These are phyloP conservation scores for Flammula alnicola DNA, from an alignment of 1,284 basidiomycete genomes.

Conservation along the genomic window DNA sequence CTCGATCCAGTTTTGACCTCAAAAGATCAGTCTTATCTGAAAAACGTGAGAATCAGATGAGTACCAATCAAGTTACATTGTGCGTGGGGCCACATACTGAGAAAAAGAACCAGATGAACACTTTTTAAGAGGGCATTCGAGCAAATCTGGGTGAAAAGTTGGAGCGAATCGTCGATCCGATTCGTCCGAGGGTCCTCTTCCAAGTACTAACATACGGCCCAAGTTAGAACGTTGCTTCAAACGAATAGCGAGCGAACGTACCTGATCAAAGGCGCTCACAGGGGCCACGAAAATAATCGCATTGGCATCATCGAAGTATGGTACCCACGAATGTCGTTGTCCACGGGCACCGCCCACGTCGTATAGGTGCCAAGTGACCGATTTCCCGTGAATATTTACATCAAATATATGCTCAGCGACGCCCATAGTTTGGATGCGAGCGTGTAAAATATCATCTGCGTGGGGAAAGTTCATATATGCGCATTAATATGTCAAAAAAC, in stretches of 20 bases:
- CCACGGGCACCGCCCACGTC: conserved; percentile 84
- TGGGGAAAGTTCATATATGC: conserved; percentile 36
- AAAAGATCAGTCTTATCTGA: conserved; percentile 80
- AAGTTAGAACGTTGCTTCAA: conserved; percentile 3
- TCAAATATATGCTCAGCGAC: conserved; percentile 80
- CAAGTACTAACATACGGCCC: conserved; percentile 57
- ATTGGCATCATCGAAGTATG: conserved; percentile 83
- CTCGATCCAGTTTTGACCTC: conserved; percentile 66
- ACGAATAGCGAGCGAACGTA: conserved; percentile 31
- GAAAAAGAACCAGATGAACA: conserved; percentile 78
- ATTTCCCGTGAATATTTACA: conserved; percentile 73
- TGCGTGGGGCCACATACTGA: conserved; percentile 55
- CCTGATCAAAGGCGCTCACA: conserved; percentile 87
- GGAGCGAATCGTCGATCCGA: conserved; percentile 81
- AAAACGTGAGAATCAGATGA: conserved; percentile 18
- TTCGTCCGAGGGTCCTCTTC: conserved; percentile 84
- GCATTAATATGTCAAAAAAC: conserved; percentile 11
- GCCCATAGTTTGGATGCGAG: conserved; percentile 84
- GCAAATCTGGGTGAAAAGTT: conserved; percentile 83
- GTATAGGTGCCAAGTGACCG: conserved; percentile 78
- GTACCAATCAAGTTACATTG: background rate
- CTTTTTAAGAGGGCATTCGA: conserved; percentile 78
- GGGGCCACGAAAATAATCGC: conserved; percentile 87
- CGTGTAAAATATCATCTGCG: conserved; percentile 81
- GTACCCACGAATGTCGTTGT: conserved; percentile 83